Evolutionary conservation across 768 basidiomycete species (phyloP), one percentile per base, ranked within the genome.

Genomic region (Suillus cothurnatus): DNA sequence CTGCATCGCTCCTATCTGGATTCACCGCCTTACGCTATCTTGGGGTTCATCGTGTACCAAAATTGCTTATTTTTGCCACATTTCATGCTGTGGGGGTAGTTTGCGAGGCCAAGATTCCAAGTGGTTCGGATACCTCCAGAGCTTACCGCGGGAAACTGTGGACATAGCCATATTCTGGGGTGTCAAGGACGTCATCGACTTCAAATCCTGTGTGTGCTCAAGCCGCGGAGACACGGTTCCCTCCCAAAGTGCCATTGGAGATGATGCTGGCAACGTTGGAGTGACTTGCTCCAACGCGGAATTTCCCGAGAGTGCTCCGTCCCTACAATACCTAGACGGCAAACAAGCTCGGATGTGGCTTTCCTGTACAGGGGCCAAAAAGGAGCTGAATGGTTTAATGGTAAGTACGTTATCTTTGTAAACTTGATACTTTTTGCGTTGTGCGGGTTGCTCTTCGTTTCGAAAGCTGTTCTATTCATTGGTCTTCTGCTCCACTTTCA

Each of bases 121-220:
- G 50, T 93, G 90, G 89, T 80, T 75, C 68, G 85, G 83, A 53
- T 93, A 92, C 75, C 71, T 93, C 6, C 84, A 88, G 68, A 86
- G 87, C 14, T 78, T 93, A 7, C 87, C 90, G n/a, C 65, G 71
- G 50, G 72, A 74, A 49, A 71, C 73, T 6, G 84, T 88, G 26
- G 85, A 87, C 64, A 79, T 91, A 38, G 88, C 89, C 39, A 66
- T 88, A 23, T 85, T 91, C 68, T 92, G 91, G 91, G 78, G 72
- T 63, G 65, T 67, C 62, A 66, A 70, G 49, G 70, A 74, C 62
- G 72, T 69, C 64, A 60, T 70, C 31, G 59, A 67, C 26, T 52
- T 66, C 28, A 66, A 14, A 43, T 21, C 62, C 23, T 76, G 71
- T 64, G 66, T 64, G 26, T 71, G 68, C 36, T 43, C 69, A 28